Evolutionary conservation across 2,329 filamentous ascomycete species (phyloP).

Genomic region (Coniochaeta ligniaria): DNA sequence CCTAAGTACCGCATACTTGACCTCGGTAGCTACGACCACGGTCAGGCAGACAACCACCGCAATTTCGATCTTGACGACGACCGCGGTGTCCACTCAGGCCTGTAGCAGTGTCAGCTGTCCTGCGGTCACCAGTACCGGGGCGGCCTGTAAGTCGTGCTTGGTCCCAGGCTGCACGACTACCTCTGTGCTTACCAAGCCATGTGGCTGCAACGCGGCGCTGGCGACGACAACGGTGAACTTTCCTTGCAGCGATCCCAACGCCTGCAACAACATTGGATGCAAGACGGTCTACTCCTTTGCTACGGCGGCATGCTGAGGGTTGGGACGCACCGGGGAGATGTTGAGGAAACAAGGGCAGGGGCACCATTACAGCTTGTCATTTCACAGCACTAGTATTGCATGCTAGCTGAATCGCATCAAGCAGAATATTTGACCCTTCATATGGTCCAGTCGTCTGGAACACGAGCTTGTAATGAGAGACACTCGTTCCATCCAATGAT

Average conservation of each 20-base stretch:
- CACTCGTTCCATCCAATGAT: no score
- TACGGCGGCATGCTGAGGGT: constrained; percentile 5
- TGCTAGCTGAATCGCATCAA: no score
- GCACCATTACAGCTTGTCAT: no score
- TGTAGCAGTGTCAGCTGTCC: constrained; percentile 13
- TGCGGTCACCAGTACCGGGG: constrained; percentile 14
- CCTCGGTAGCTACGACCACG: constrained; percentile 3
- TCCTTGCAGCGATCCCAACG: constrained; percentile 12
- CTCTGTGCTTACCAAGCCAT: constrained; percentile 9
- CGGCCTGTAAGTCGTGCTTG: constrained; percentile 14
- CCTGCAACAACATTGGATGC: constrained; percentile 20
- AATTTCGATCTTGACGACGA: constrained; percentile 4
- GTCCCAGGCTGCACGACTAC: constrained; percentile 16
- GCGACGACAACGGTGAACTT: constrained; percentile 16
- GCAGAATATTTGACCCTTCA: no score
- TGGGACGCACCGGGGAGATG: background rate
- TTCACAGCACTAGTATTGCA: no score
- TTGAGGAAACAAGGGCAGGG: background rate
- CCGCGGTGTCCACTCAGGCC: background rate
- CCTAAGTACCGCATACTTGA: background rate
- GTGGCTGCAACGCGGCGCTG: constrained; percentile 12
- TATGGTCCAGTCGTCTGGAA: no score
- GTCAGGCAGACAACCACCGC: constrained; percentile 2
- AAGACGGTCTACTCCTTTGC: constrained; percentile 16
- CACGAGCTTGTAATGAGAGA: no score